These are phyloP conservation scores for Leptographium flavum DNA, from an alignment of 2,329 filamentous ascomycete species.

Conservation along the genomic window DNA sequence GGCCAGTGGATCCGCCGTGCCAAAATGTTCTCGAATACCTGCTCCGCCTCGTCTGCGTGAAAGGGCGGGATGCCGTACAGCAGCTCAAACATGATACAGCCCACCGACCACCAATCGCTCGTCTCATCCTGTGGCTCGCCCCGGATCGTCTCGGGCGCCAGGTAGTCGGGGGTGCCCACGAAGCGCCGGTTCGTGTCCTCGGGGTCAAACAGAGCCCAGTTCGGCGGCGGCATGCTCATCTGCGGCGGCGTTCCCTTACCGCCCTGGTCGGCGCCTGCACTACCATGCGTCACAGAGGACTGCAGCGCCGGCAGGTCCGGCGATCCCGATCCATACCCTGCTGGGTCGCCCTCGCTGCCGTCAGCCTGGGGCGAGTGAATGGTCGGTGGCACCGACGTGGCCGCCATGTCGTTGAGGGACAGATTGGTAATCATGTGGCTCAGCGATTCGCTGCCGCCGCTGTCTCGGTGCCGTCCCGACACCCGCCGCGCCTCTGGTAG, in stretches of 20 bases:
- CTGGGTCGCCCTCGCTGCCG: constrained; percentile 47
- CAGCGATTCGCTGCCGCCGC: constrained; percentile 75
- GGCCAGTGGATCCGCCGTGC: constrained; percentile 87
- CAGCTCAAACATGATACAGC: constrained; percentile 95
- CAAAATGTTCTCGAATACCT: constrained; percentile 94
- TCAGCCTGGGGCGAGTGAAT: constrained; percentile 56
- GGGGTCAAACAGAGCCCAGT: constrained; percentile 87
- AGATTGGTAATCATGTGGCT: constrained; percentile 71
- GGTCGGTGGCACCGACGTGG: constrained; percentile 25
- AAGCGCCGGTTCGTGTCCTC: constrained; percentile 87
- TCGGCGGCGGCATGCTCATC: constrained; percentile 67
- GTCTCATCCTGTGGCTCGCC: constrained; percentile 93
- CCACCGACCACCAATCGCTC: constrained; percentile 99
- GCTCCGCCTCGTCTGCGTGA: constrained; percentile 75
- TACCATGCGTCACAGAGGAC: constrained; percentile 27
- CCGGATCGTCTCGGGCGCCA: constrained; percentile 92
- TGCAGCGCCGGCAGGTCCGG: constrained; percentile 63
- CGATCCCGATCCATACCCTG: constrained; percentile 52
- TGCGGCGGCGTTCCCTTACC: constrained; percentile 44
- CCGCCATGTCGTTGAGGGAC: constrained; percentile 50
- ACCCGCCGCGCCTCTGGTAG: constrained; percentile 48
- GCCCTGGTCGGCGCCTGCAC: constrained; percentile 8
- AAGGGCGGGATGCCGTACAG: constrained; percentile 89
- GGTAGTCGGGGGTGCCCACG: constrained; percentile 91
- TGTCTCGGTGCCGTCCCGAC: constrained; percentile 81